Conservation (phyloP, 2,329 filamentous ascomycete species). For the Xylariomycetidae sp. region DNA sequence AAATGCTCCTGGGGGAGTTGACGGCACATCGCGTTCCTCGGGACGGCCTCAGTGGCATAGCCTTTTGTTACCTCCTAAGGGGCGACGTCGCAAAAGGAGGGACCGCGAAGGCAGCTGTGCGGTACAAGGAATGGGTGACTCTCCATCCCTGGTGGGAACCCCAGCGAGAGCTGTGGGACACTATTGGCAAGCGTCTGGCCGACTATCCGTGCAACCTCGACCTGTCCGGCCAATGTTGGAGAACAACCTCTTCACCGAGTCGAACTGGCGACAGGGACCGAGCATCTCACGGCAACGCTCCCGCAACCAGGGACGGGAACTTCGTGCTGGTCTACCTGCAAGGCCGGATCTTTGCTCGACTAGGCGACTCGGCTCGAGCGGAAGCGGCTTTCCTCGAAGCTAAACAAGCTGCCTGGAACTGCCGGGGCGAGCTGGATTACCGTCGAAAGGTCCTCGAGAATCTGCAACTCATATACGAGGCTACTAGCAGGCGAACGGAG, state of each 20-base stretch:
- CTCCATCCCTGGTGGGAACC: constrained; percentile 10
- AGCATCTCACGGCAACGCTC: constrained; percentile 1
- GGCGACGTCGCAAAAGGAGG: constrained; percentile 10
- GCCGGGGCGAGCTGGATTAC: constrained; percentile 5
- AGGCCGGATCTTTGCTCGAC: constrained; percentile 10
- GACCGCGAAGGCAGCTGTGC: constrained; percentile 6
- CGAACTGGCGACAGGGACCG: constrained; percentile 7
- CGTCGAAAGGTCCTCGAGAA: constrained; percentile 8
- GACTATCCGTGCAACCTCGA: background rate
- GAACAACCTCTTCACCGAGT: background rate
- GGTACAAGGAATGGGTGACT: constrained; percentile 10
- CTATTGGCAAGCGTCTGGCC: constrained; percentile 6
- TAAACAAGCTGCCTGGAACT: constrained; percentile 5
- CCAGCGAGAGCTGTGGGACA: constrained; percentile 4
- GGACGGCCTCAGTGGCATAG: constrained; percentile 13
- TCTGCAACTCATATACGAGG: constrained; percentile 10
- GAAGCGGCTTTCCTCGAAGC: constrained; percentile 13
- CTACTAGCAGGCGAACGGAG: constrained; percentile 7
- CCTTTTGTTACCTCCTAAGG: constrained; percentile 14
- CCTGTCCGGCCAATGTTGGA: background rate
- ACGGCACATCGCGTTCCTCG: constrained; percentile 10
- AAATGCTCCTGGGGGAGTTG: constrained; percentile 13
- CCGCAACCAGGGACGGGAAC: constrained; percentile 4
- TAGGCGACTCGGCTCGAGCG: constrained; percentile 10
- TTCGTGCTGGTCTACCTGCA: constrained; percentile 10